Percentiles rank a stretch among this genome's conserved stretches.
Conservation (phyloP, 495 filamentous ascomycete genomes). For the Xylaria scruposa region DNA sequence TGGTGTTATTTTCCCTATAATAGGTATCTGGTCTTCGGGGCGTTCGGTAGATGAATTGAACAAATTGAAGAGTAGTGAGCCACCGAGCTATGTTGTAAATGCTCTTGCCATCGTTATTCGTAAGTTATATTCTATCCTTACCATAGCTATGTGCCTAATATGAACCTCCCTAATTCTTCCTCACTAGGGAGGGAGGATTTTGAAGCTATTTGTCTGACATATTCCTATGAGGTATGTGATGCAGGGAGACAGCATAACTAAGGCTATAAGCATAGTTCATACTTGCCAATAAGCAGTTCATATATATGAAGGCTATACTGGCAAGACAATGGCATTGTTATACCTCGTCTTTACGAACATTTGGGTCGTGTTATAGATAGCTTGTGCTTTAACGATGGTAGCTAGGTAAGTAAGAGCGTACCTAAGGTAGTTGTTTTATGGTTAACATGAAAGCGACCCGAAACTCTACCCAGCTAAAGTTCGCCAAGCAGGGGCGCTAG, state of each 20-base stretch:
- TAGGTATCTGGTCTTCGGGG: neutral
- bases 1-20: neutral
- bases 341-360: neutral
- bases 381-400: no score
- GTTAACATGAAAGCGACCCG: neutral
- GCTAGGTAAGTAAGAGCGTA: no score
- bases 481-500: neutral
- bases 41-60: neutral
- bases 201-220: neutral
- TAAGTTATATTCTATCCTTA: neutral
- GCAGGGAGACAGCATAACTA: slow-evolving; percentile 9
- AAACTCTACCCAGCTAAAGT: no score
- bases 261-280: neutral
- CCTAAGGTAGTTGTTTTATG: no score
- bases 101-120: neutral
- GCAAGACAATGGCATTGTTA: neutral
- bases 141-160: no score
- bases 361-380: neutral
- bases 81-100: neutral
- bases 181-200: neutral
- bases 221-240: neutral
- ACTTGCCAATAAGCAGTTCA: neutral
- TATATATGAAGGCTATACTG: neutral
- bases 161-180: neutral
- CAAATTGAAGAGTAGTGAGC: neutral